Base-by-base conservation (phyloP, 192 early-diverging fungal species). In the Dispira simplex region DNA sequence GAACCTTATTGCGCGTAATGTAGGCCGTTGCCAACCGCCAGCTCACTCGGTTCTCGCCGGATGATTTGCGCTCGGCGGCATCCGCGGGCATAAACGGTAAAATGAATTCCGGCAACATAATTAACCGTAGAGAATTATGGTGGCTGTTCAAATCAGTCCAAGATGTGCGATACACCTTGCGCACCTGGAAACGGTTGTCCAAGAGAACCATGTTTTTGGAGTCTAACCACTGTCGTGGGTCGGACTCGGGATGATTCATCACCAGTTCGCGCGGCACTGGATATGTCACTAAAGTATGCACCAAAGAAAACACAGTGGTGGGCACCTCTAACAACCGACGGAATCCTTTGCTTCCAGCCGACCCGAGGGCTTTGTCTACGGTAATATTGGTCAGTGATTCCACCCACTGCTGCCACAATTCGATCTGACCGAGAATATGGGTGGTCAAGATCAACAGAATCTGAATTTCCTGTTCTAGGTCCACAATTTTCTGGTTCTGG, bases 371-470 rank as follows among this genome's bases (percentile, higher is more conserved):
- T 20, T 45, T 44, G 32, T 12, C 12, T 2, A 62, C 10, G 25
- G 44, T 45, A 25, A 62, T 45, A 13, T 44, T 39, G 5, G 12
- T 8, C 43, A 45, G 18, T 12, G 44, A 11, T 20, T 32, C 39
- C 44, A 62, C 12, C 59, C 28, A 44, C 59, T 39, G 59, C 18
- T 62, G 59, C 59, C 59, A 62, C 6, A 18, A 3, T 32, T 44
- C 43, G 8, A 62, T 43, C 4, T 14, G 26, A 20, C 32, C 43
- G 23, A 62, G 46, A 6, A 45, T 39, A 21, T 25, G 39, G 8
- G 59, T 18, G 43, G 59, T 62, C 39, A 14, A 12, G n/a, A 18
- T 45, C 6, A 32, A 5, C 44, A 62, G n/a, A 11, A 18, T 20
- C 1, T 62, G n/a, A 11, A 62, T 39, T 2, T 62, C 44, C 32